Evolutionary conservation across 2,329 filamentous ascomycete genomes (phyloP), one percentile per base, ranked within the genome.

Genomic region (Pseudogymnoascus pannorum): DNA sequence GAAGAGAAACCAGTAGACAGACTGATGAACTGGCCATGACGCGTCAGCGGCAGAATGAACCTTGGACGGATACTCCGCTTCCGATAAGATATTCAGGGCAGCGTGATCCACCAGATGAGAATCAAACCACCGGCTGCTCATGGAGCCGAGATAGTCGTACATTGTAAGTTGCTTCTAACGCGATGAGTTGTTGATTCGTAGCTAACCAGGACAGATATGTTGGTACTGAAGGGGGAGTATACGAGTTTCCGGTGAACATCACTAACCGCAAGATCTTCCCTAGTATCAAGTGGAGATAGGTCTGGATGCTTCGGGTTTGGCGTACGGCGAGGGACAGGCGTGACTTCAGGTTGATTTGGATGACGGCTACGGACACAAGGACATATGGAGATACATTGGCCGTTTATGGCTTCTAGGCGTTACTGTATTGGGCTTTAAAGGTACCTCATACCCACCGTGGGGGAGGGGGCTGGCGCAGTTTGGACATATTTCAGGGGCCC

Each of bases 201-300:
- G 20, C 51, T 33, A 63, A 68, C 20, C 1, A 33, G 62, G 12
- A 38, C 22, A 87, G 85, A 61, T 87, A 82, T 67, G 76, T 87
- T 40, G 85, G 82, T 18, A 82, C 84, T 33, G 86, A 90, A 70
- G 85, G 89, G 66, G 89, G 89, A 61, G 87, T 92, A 60, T 90
- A 90, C 68, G 87, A 92, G 74, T 84, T 90, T 67, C 81, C 80
- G 33, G 79, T 92, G 65, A 86, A 91, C 70, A 68, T 86, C 16
- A 78, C 82, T 57, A 79, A 76, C 61, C 79, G 89, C 63, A 88
- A 85, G 72, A 75, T 80, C 31, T 81, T 79, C 64, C 82, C 85
- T 2, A 81, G 79, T 64, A 74, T 85, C 65, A 76, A 76, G 44
- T 74, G 83, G 72, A 78, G 81, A 63, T 86, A 67, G 78, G 31